A percentile compares a stretch with the other conserved stretches of the same genome.
phyloP scores from a whole-genome alignment of 352 stramenopile genomes.

The Phytophthora idaei region DNA sequence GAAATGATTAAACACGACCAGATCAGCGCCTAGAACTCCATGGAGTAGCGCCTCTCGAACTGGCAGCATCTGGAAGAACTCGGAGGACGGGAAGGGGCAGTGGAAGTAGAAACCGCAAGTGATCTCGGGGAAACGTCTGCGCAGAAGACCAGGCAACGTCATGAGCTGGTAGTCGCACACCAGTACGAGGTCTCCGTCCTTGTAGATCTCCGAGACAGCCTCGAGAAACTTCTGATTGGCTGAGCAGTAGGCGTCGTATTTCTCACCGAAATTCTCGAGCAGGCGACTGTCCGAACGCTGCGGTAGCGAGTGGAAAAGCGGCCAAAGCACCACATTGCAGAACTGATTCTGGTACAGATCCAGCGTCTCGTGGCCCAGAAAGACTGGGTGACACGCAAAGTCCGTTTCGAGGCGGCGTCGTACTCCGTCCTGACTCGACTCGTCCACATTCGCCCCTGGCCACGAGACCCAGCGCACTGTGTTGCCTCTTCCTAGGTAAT shows the following conservation, averaged over 20 bases:
- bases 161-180: slow-evolving; percentile 93
- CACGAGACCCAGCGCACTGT: slow-evolving; percentile 92
- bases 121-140: slow-evolving; percentile 75
- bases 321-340: slow-evolving; percentile 91
- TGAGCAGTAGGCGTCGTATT: slow-evolving; percentile 88
- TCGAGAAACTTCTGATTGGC: slow-evolving; percentile 90
- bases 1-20: slow-evolving; percentile 91
- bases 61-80: slow-evolving; percentile 92
- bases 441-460: slow-evolving; percentile 80
- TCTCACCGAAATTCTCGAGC: slow-evolving; percentile 85
- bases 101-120: slow-evolving; percentile 91
- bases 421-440: slow-evolving; percentile 80
- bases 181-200: slow-evolving; percentile 85
- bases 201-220: slow-evolving; percentile 80
- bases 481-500: slow-evolving; percentile 76
- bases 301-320: slow-evolving; percentile 90
- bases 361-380: slow-evolving; percentile 74
- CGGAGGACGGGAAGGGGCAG: slow-evolving; percentile 89
- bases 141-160: slow-evolving; percentile 77
- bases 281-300: slow-evolving; percentile 72
- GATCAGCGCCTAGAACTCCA: slow-evolving; percentile 82
- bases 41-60: slow-evolving; percentile 77
- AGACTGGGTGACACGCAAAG: slow-evolving; percentile 86
- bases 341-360: slow-evolving; percentile 91
- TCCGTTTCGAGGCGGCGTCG: slow-evolving; percentile 79